Evolutionary conservation across 1,284 basidiomycete species (phyloP).

Genomic region (Ganoderma resinaceum): DNA sequence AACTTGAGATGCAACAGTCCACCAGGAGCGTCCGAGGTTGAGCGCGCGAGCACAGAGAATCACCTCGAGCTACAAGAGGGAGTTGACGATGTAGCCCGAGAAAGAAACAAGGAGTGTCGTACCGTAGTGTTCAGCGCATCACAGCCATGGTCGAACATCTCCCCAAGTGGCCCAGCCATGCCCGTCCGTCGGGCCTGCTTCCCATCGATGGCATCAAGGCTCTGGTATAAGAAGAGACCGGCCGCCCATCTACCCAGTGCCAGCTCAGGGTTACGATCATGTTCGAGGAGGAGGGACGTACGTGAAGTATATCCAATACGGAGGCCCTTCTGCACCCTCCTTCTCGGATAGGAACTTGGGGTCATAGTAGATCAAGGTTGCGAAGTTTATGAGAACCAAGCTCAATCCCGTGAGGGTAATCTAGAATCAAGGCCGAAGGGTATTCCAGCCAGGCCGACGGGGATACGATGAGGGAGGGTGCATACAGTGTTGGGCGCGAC

Average conservation of each 20-base stretch:
- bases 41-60: constrained; percentile 86
- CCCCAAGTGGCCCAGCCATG: constrained; percentile 95
- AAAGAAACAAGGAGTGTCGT: background rate
- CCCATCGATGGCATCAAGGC: constrained; percentile 88
- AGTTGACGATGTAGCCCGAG: background rate
- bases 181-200: constrained; percentile 95
- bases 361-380: constrained; percentile 85
- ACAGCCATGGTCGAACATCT: constrained; percentile 97
- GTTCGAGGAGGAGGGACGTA: constrained; percentile 45
- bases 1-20: constrained; percentile 90
- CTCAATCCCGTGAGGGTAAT: constrained; percentile 86
- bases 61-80: constrained; percentile 72
- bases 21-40: constrained; percentile 93
- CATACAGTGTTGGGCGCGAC: constrained; percentile 93
- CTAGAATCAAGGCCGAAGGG: constrained; percentile 45
- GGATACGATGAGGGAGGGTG: background rate
- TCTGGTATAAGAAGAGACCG: constrained; percentile 94
- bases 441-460: background rate
- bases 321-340: constrained; percentile 68
- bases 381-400: constrained; percentile 87
- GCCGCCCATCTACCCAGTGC: constrained; percentile 70
- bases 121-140: constrained; percentile 96
- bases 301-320: constrained; percentile 89
- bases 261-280: background rate
- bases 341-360: constrained; percentile 75